phyloP scores from a whole-genome alignment of 805 yeast species.

The Candida verbasci region DNA sequence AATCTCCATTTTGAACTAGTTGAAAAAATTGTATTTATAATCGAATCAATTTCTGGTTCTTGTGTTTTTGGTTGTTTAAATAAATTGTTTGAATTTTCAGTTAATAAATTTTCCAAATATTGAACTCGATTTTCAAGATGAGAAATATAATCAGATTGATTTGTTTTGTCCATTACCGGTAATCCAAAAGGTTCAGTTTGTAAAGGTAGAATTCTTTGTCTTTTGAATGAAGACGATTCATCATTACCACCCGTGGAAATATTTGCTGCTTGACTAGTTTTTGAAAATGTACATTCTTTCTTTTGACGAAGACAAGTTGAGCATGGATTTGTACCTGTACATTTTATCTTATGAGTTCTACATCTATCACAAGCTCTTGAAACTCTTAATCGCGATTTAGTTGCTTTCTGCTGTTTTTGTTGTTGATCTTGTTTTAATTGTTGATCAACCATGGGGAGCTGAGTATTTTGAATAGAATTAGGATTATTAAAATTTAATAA shows the following conservation, averaged over 20 bases:
- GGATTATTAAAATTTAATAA: not conserved
- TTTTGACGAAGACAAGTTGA: constrained; percentile 38
- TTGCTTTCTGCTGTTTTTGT: too few relatives aligned
- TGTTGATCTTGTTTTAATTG: not conserved
- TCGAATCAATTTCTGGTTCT: constrained; percentile 17
- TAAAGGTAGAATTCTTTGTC: constrained; percentile 9
- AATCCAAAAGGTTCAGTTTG: constrained; percentile 16
- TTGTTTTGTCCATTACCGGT: constrained; percentile 13
- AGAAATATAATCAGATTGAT: constrained; percentile 18
- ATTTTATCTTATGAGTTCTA: constrained; percentile 51
- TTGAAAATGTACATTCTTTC: constrained; percentile 27
- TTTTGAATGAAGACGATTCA: constrained; percentile 8
- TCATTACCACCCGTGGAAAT: not conserved
- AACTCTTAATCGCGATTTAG: constrained; percentile 34
- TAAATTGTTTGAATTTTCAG: constrained; percentile 11
- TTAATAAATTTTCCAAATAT: constrained; percentile 31
- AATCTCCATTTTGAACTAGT: constrained; percentile 43
- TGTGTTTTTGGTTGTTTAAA: constrained; percentile 11
- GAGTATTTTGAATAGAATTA: not conserved
- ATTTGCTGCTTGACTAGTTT: not conserved
- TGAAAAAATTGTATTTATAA: constrained; percentile 14
- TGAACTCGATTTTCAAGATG: constrained; percentile 39
- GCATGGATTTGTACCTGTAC: constrained; percentile 53
- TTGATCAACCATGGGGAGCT: not conserved
- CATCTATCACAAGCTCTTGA: constrained; percentile 55